These are phyloP conservation scores for Rhizophora apiculata DNA, from an alignment of 345 rosid genomes.

Conservation along the genomic window DNA sequence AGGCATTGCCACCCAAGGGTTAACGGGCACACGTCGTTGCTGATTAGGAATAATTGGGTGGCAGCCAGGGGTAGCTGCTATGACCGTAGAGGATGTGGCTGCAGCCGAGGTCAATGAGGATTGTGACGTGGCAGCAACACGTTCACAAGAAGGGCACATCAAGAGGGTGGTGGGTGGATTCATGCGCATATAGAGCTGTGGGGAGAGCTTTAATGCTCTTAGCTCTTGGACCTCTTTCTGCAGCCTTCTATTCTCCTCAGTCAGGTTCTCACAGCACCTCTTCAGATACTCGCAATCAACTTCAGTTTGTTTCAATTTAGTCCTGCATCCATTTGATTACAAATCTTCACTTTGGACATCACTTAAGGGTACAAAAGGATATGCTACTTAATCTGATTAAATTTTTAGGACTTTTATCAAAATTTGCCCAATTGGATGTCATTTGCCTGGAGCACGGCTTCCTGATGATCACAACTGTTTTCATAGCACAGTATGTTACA, in stretches of 20 bases:
- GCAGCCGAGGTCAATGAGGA: constrained; percentile 26
- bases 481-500: too few species aligned
- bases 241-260: constrained; percentile 67
- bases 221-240: constrained; percentile 88
- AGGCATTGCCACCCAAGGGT: constrained; percentile 54
- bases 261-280: constrained; percentile 74
- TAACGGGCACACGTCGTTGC: constrained; percentile 29
- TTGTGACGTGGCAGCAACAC: constrained; percentile 49
- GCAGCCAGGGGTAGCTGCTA: constrained; percentile 16
- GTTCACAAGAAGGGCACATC: constrained; percentile 88
- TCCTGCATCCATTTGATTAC: constrained; percentile 38
- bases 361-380: too few species aligned
- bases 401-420: too few species aligned
- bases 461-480: too few species aligned
- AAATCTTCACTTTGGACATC: too few species aligned
- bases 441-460: too few species aligned
- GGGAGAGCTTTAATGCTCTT: constrained; percentile 76
- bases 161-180: constrained; percentile 87
- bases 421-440: too few species aligned
- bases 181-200: constrained; percentile 79
- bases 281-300: constrained; percentile 79
- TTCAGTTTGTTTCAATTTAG: constrained; percentile 88
- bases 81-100: constrained; percentile 13
- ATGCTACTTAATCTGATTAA: too few species aligned
- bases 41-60: constrained; percentile 19